Conservation (phyloP, 192 early-diverging fungal genomes). For the Umbelopsis ramanniana region DNA sequence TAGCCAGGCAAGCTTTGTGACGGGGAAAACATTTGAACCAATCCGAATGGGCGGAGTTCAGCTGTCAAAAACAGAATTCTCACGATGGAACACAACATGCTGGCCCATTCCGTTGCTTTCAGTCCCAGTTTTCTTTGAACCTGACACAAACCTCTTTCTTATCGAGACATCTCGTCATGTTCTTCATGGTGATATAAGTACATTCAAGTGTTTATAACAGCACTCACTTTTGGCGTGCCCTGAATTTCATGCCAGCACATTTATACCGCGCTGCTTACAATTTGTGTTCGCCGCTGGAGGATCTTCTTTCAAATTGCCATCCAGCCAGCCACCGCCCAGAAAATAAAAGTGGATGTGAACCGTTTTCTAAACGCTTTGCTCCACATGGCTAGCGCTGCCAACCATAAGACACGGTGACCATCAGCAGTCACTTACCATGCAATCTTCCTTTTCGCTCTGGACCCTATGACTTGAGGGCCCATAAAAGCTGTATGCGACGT, state of each 20-base stretch:
- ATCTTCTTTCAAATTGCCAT: too few relatives aligned
- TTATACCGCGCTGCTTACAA: too few relatives aligned
- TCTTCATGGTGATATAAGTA: not conserved
- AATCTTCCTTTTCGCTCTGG: not conserved
- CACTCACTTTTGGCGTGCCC: too few relatives aligned
- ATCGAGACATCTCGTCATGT: not conserved
- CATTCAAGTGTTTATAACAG: too few relatives aligned
- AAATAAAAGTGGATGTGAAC: too few relatives aligned
- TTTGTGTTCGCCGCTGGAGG: too few relatives aligned
- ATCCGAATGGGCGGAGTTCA: conserved; percentile 22
- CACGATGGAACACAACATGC: not conserved
- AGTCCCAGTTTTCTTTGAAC: not conserved
- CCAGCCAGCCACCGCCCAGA: too few relatives aligned
- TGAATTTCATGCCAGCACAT: too few relatives aligned
- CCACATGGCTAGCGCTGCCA: conserved; percentile 10
- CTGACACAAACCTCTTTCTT: not conserved
- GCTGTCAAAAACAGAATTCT: conserved; percentile 20
- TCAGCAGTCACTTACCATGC: not conserved
- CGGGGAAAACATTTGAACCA: conserved; percentile 14
- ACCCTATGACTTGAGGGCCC: too few relatives aligned
- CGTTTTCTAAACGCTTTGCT: not conserved
- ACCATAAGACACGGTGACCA: not conserved
- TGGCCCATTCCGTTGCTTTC: not conserved
- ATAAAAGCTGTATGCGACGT: too few relatives aligned
- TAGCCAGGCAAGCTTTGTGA: conserved; percentile 5